Evolutionary conservation across 257 asterid genomes (phyloP).

Genomic region (Salvia hispanica): DNA sequence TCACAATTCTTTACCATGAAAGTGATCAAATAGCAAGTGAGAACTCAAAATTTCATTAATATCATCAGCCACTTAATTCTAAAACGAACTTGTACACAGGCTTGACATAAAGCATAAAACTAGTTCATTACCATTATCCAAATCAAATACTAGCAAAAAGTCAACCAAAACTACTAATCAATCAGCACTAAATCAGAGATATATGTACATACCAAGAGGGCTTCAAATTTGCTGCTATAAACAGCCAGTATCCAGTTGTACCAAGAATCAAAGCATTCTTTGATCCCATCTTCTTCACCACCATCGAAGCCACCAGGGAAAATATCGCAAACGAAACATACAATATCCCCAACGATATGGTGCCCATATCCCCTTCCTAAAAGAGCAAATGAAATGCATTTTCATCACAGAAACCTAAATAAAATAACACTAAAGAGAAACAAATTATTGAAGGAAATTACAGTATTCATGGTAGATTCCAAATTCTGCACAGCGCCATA

Average conservation of each 20-base stretch:
- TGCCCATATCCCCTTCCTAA: constrained; percentile 93
- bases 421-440: not conserved
- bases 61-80: not conserved
- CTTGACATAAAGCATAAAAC: not conserved
- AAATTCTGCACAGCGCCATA: constrained; percentile 97
- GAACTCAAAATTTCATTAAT: not conserved
- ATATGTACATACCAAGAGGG: constrained; percentile 74
- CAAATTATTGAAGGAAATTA: constrained; percentile 28
- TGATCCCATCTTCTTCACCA: constrained; percentile 79
- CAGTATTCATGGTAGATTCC: constrained; percentile 90
- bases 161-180: constrained; percentile 23
- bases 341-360: constrained; percentile 81
- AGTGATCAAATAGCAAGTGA: not conserved
- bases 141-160: constrained; percentile 12
- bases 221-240: constrained; percentile 91
- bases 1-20: not conserved
- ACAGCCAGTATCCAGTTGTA: constrained; percentile 88
- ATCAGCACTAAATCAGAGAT: constrained; percentile 3
- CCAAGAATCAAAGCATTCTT: constrained; percentile 88
- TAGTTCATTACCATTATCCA: constrained; percentile 7
- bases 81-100: constrained; percentile 8
- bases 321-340: constrained; percentile 77
- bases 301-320: constrained; percentile 74
- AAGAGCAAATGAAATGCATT: not conserved
- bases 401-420: not conserved